These are phyloP conservation scores for Pyrenopolyporus hunteri DNA, from an alignment of 495 filamentous ascomycete species.

Conservation along the genomic window DNA sequence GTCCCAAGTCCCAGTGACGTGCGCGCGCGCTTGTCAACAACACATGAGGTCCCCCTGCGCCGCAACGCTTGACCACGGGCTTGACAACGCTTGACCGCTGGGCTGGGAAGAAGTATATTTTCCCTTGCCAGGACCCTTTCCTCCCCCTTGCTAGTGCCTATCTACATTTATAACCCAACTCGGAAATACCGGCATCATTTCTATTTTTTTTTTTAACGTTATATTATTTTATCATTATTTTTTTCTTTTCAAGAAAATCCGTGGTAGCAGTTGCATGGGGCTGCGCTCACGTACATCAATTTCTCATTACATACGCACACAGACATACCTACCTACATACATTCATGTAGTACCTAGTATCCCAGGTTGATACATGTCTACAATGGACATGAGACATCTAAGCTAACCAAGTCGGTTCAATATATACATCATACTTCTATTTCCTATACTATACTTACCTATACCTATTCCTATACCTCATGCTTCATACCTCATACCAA, in stretches of 20 bases:
- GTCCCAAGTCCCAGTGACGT: constrained; percentile 3
- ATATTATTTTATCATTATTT: constrained; percentile 26
- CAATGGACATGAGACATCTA: constrained; percentile 4
- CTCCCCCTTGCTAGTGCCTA: constrained; percentile 16
- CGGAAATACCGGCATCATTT: too few relatives aligned
- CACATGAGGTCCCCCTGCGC: constrained; percentile 26
- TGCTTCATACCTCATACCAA: too few relatives aligned
- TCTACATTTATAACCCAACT: constrained; percentile 14
- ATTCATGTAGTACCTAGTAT: too few relatives aligned
- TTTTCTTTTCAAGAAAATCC: constrained; percentile 1
- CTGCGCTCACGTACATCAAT: constrained; percentile 27
- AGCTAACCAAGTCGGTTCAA: constrained; percentile 3
- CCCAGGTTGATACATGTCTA: constrained; percentile 6
- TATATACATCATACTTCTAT: constrained; percentile 11
- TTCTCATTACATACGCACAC: too few relatives aligned
- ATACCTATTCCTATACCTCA: neutral
- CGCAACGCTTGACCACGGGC: constrained; percentile 35
- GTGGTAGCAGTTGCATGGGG: constrained; percentile 14
- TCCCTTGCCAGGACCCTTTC: neutral
- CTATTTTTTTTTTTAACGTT: too few relatives aligned
- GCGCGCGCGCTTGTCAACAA: constrained; percentile 19
- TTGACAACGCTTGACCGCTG: constrained; percentile 37
- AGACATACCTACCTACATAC: too few relatives aligned
- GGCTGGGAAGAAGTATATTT: constrained; percentile 28
- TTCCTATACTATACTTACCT: too few relatives aligned